phyloP scores from a whole-genome alignment of 768 basidiomycete genomes.

The Auricularia heimuer region DNA sequence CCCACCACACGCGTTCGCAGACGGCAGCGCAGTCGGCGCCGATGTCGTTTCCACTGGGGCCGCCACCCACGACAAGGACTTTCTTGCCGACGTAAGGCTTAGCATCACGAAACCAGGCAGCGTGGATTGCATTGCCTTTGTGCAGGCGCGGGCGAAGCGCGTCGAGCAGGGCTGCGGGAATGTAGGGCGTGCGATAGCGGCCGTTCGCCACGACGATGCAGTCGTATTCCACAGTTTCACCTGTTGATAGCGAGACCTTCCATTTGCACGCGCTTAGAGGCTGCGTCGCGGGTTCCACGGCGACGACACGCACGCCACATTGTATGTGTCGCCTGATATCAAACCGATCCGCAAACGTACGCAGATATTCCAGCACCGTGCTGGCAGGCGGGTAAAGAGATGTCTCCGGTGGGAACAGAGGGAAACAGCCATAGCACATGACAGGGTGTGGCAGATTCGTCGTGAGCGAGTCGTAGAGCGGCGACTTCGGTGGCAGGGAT shows the following conservation, averaged over 20 bases:
- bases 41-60: constrained; percentile 63
- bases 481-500: constrained; percentile 39
- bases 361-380: constrained; percentile 58
- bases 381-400: constrained; percentile 56
- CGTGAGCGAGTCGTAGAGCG: constrained; percentile 72
- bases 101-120: constrained; percentile 55
- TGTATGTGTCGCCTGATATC: constrained; percentile 50
- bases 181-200: constrained; percentile 56
- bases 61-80: constrained; percentile 39
- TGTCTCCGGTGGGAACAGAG: constrained; percentile 58
- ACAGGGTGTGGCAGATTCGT: constrained; percentile 72
- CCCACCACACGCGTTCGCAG: constrained; percentile 8
- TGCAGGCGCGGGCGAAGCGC: constrained; percentile 53
- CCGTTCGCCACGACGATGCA: constrained; percentile 69
- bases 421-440: constrained; percentile 57
- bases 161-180: constrained; percentile 37
- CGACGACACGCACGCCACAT: constrained; percentile 46
- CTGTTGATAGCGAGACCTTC: constrained; percentile 33
- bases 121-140: constrained; percentile 46
- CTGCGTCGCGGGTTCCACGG: constrained; percentile 24
- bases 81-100: constrained; percentile 27
- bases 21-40: constrained; percentile 39
- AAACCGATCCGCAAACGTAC: constrained; percentile 54
- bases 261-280: constrained; percentile 26
- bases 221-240: constrained; percentile 38